Percentiles rank a stretch among this genome's conserved stretches.
Evolutionary conservation across 257 asterid genomes (phyloP).

Genomic region (Cordia subcordata): DNA sequence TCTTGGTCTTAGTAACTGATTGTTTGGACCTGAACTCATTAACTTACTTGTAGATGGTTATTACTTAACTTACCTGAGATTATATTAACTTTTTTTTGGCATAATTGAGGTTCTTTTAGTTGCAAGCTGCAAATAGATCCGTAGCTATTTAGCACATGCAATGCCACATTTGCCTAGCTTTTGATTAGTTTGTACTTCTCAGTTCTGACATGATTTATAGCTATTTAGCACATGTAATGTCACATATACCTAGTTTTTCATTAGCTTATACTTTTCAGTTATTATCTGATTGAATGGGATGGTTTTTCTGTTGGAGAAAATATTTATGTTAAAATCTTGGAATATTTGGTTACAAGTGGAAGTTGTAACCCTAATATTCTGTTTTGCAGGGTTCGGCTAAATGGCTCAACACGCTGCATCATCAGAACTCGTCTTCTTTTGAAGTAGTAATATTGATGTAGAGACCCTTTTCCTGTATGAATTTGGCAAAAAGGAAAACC

Average conservation of each 20-base stretch:
- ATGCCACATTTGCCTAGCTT: too few species aligned
- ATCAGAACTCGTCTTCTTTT: conserved; percentile 9
- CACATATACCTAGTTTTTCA: too few species aligned
- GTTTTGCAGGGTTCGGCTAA: conserved; percentile 79
- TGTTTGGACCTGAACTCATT: background rate
- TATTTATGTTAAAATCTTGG: background rate
- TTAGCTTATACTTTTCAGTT: too few species aligned
- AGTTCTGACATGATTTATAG: background rate
- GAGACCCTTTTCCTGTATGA: conserved; percentile 15
- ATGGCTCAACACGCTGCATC: conserved; percentile 9
- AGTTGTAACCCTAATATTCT: background rate
- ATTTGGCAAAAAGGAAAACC: background rate
- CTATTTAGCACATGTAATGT: background rate
- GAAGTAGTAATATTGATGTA: conserved; percentile 17
- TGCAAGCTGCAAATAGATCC: too few species aligned
- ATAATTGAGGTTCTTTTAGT: background rate
- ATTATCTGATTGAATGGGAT: background rate
- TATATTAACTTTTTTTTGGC: background rate
- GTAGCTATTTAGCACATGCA: too few species aligned
- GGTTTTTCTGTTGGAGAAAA: background rate
- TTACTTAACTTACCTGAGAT: background rate
- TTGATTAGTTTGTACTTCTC: too few species aligned
- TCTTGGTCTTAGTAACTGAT: too few species aligned
- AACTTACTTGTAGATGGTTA: background rate
- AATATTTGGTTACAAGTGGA: background rate